A percentile compares a stretch with the other conserved stretches of the same genome.
phyloP scores from a whole-genome alignment of 352 stramenopile genomes.

The Phytophthora lateralis region DNA sequence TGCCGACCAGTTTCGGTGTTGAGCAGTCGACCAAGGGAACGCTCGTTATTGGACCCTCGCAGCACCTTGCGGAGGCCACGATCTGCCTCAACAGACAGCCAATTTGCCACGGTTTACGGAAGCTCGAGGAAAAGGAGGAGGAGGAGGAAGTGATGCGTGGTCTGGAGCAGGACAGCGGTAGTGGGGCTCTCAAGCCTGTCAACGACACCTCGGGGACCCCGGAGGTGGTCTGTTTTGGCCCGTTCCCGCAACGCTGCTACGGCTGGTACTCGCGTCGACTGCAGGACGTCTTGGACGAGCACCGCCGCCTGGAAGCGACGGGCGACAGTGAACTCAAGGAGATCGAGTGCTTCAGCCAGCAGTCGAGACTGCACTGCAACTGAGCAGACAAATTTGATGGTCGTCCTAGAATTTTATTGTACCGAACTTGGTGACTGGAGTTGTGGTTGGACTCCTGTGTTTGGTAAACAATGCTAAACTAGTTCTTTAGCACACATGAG shows the following conservation, averaged over 20 bases:
- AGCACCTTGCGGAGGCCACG: not conserved
- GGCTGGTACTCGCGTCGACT: not conserved
- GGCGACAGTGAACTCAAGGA: slow-evolving; percentile 3
- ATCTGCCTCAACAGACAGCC: slow-evolving; percentile 2
- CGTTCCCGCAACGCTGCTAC: slow-evolving; percentile 13
- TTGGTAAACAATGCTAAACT: no score
- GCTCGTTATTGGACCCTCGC: slow-evolving; percentile 2
- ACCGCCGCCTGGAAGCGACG: slow-evolving; percentile 11
- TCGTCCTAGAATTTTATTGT: not conserved
- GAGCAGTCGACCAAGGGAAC: slow-evolving; percentile 1
- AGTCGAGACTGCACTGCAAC: slow-evolving; percentile 5
- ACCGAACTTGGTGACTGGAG: no score
- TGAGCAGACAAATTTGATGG: not conserved
- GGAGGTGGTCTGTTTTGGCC: slow-evolving; percentile 10
- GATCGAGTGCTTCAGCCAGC: not conserved
- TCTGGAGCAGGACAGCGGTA: not conserved
- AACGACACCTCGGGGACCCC: slow-evolving; percentile 2
- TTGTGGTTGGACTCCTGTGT: no score
- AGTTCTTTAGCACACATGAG: no score
- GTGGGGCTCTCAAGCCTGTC: not conserved
- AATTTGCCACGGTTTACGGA: not conserved
- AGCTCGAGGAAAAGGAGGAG: not conserved
- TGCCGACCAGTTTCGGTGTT: not conserved
- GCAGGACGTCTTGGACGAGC: slow-evolving; percentile 9
- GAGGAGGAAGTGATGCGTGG: not conserved